Conservation (phyloP, 345 rosid genomes). For the Brassica nigra region DNA sequence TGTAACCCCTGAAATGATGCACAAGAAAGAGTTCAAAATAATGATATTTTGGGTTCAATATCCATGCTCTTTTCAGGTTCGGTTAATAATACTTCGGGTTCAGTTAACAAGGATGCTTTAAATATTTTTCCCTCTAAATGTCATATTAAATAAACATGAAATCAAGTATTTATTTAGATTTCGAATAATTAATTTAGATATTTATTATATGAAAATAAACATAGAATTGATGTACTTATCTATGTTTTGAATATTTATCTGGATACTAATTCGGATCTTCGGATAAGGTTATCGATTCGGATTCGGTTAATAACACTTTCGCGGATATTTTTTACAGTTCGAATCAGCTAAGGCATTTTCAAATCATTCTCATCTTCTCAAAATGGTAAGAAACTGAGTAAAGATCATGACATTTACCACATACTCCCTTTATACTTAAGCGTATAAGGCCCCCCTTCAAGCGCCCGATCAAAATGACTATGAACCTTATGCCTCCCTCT, state of each 20-base stretch:
- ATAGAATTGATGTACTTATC: neutral
- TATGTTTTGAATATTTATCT: neutral
- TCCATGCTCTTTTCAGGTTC: neutral
- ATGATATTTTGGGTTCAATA: too few species aligned
- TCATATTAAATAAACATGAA: neutral
- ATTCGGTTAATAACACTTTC: neutral
- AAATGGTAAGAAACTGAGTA: neutral
- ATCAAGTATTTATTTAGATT: neutral
- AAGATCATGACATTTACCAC: conserved; percentile 58
- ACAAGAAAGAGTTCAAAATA: neutral
- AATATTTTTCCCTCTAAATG: too few species aligned
- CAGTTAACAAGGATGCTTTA: too few species aligned
- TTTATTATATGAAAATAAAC: neutral
- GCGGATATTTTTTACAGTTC: too few species aligned
- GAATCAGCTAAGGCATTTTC: too few species aligned
- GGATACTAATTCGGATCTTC: neutral
- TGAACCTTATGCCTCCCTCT: conserved; percentile 87
- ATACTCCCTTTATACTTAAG: conserved; percentile 89
- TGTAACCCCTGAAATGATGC: conserved; percentile 77
- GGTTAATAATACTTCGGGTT: neutral
- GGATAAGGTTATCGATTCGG: neutral
- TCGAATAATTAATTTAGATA: neutral
- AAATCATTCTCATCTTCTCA: neutral
- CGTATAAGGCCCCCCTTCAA: conserved; percentile 87
- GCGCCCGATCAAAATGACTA: conserved; percentile 88